A percentile compares a stretch with the other conserved stretches of the same genome.
phyloP scores from a whole-genome alignment of 2,329 filamentous ascomycete species.

The Botrytis paeoniae region DNA sequence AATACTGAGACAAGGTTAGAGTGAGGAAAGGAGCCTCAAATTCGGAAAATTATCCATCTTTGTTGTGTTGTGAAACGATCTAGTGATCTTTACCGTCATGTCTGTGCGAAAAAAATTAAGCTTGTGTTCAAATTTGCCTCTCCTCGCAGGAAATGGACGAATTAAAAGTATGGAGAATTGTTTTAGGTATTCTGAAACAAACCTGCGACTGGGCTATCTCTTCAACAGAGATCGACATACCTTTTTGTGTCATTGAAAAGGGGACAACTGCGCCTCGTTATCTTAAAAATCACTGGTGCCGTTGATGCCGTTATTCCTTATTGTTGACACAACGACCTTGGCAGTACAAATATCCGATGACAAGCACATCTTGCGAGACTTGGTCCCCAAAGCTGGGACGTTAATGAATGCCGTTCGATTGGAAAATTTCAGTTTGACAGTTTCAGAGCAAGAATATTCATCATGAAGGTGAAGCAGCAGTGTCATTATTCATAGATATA shows the following conservation, averaged over 20 bases:
- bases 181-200: not conserved
- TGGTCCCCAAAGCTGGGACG: not conserved
- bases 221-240: not conserved
- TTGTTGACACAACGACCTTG: not conserved
- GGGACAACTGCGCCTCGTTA: not conserved
- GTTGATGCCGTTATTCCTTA: not conserved
- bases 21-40: not conserved
- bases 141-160: not conserved
- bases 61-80: not conserved
- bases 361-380: not conserved
- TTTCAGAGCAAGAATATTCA: not conserved
- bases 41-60: conserved; percentile 1
- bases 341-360: not conserved
- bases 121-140: not conserved
- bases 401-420: too few species aligned
- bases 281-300: not conserved
- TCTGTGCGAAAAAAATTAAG: not conserved
- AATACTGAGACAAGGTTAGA: not conserved
- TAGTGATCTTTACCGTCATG: not conserved
- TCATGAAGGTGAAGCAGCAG: not conserved
- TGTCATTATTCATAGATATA: not conserved
- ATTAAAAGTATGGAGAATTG: not conserved
- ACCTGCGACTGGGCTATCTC: not conserved
- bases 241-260: not conserved
- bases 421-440: too few species aligned